These are phyloP conservation scores for Penicillium crustosum DNA, from an alignment of 2,329 filamentous ascomycete genomes.

Conservation along the genomic window DNA sequence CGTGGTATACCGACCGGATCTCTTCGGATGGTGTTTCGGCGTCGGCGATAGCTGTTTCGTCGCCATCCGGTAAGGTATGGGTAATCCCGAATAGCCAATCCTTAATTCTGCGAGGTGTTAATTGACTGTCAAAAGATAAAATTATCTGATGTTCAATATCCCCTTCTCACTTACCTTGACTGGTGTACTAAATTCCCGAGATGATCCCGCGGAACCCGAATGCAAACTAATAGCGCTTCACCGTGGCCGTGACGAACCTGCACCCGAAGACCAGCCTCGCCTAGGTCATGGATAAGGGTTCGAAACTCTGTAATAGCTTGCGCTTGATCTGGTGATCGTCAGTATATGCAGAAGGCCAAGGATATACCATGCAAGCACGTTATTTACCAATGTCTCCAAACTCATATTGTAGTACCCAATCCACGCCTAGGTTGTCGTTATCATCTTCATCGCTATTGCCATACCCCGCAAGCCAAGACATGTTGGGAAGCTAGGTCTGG, in stretches of 20 bases:
- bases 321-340: constrained; percentile 55
- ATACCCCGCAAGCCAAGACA: constrained; percentile 31
- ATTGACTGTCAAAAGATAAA: background rate
- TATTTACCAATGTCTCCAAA: constrained; percentile 64
- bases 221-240: constrained; percentile 76
- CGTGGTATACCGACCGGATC: constrained; percentile 80
- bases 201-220: constrained; percentile 74
- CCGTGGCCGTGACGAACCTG: constrained; percentile 81
- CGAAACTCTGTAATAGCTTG: constrained; percentile 74
- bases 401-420: constrained; percentile 83
- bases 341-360: constrained; percentile 13
- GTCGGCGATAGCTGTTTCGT: constrained; percentile 70
- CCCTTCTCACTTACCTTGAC: constrained; percentile 56
- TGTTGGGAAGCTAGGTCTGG: constrained; percentile 8
- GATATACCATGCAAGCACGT: constrained; percentile 14
- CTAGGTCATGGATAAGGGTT: constrained; percentile 72
- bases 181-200: constrained; percentile 80
- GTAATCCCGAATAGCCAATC: constrained; percentile 93
- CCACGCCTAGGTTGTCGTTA: constrained; percentile 70
- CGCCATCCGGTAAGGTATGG: constrained; percentile 70
- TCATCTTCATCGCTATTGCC: constrained; percentile 36
- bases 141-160: background rate
- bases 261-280: constrained; percentile 76
- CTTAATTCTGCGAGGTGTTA: constrained; percentile 62
- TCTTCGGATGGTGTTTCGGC: constrained; percentile 86